Evolutionary conservation across 2,329 filamentous ascomycete species (phyloP).

Genomic region (Botrytis aclada): DNA sequence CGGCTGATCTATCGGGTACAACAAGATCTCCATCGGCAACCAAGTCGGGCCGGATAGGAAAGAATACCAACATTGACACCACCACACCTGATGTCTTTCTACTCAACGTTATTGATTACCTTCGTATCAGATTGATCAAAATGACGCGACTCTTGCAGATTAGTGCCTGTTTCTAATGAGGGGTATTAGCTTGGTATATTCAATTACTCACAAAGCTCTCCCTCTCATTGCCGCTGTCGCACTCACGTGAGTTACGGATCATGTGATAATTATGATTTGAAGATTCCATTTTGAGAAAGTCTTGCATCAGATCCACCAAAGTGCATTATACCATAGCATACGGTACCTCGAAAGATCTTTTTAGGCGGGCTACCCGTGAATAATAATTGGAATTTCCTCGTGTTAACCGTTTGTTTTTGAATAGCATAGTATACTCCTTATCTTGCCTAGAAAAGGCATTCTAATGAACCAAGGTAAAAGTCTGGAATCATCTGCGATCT

Average conservation of each 20-base stretch:
- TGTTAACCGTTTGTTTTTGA: too few relatives aligned
- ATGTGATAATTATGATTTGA: not conserved
- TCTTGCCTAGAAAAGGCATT: not conserved
- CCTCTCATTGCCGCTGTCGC: not conserved
- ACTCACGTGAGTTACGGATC: not conserved
- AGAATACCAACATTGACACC: not conserved
- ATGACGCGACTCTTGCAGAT: not conserved
- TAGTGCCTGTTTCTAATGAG: not conserved
- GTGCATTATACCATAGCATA: not conserved
- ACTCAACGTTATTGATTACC: not conserved
- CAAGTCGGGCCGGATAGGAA: slow-evolving; percentile 5
- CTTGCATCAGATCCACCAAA: not conserved
- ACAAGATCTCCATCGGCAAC: slow-evolving; percentile 9
- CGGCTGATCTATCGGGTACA: slow-evolving; percentile 9
- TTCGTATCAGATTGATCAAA: not conserved
- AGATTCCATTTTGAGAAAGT: not conserved
- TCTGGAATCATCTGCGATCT: not conserved
- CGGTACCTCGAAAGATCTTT: not conserved
- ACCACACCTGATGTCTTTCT: not conserved
- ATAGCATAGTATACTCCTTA: not conserved
- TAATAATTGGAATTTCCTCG: not conserved
- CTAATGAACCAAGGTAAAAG: not conserved
- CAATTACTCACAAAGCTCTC: not conserved
- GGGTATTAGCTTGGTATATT: not conserved
- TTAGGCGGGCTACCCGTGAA: not conserved